Base-by-base conservation (phyloP, 345 rosid genomes). In the Bretschneidera sinensis region DNA sequence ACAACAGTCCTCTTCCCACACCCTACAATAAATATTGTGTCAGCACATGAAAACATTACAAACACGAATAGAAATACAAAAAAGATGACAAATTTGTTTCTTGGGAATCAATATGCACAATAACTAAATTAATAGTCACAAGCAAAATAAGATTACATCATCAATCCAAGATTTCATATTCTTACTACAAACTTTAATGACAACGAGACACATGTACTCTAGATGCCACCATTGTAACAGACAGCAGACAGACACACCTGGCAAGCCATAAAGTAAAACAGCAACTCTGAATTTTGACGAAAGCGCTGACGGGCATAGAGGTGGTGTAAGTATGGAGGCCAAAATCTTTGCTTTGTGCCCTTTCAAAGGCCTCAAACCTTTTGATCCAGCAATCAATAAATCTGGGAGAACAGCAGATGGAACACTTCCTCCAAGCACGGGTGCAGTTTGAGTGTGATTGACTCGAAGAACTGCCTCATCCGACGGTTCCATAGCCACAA, bases 1-100 rank as follows among this genome's bases (percentile, higher is more conserved):
- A 94, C 78, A 72, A 86, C 87, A 23, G 96, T 88, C 79, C 81
- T 86, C 87, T 90, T 94, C 64, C 99, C 96, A 60, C 89, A 86
- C 48, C 99, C 99, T 94, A 75, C 71, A 69, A 60, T 43, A 68
- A 58, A 18, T 6, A 63, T 53, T 54, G 24, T 47, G 68, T 59
- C 63, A 69, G 60, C 58, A 49, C 43, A 18, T 18, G 21, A 31
- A 25, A 59, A 54, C 16, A 49, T 14, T 14, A 31, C 24, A 11
- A 24, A 31, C 62, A 39, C n/a, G 21, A n/a, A 57, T 22, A 22
- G 0, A 34, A 3, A 25, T 1, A 20, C 62, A 51, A 48, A 31
- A 22, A 59, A 17, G 2, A 54, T 11, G 1, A 39, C 11, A 1
- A 39, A 14, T 9, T 4, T 4, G 4, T 39, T 2, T 14, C 16